Evolutionary conservation across 495 filamentous ascomycete species (phyloP).

Genomic region (Podospora didyma): DNA sequence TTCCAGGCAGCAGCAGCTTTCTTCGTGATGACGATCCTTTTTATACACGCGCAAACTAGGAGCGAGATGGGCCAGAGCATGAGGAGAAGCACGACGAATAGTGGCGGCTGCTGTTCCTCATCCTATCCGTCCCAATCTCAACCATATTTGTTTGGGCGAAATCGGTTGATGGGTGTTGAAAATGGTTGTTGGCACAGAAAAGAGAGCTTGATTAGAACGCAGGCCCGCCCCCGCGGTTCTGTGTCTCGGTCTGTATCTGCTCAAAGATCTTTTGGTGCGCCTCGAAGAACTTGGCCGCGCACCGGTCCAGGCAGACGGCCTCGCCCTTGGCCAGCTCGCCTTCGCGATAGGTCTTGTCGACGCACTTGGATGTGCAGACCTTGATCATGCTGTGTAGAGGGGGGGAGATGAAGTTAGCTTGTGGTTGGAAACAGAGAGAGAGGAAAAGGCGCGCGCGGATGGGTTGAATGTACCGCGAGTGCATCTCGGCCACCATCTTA

Average conservation of each 20-base stretch:
- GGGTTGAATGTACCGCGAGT: conserved; percentile 67
- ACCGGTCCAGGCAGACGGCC: conserved; percentile 94
- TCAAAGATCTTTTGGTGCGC: conserved; percentile 87
- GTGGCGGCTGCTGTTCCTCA: too few relatives aligned
- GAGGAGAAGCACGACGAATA: too few relatives aligned
- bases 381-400: conserved; percentile 62
- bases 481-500: conserved; percentile 95
- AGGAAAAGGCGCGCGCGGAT: not conserved
- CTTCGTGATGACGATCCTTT: too few relatives aligned
- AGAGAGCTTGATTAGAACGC: too few relatives aligned
- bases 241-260: conserved; percentile 47
- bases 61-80: too few relatives aligned
- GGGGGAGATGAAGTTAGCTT: too few relatives aligned
- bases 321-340: conserved; percentile 97
- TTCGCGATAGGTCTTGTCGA: conserved; percentile 88
- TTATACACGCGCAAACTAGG: too few relatives aligned
- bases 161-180: too few relatives aligned
- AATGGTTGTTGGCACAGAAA: too few relatives aligned
- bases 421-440: not conserved
- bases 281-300: conserved; percentile 96
- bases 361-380: conserved; percentile 89
- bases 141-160: too few relatives aligned
- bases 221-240: conserved; percentile 38
- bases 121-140: too few relatives aligned
- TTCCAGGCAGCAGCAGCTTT: too few relatives aligned